Evolutionary conservation across 2,329 filamentous ascomycete species (phyloP).

Genomic region (Phaeosphaeria sp.): DNA sequence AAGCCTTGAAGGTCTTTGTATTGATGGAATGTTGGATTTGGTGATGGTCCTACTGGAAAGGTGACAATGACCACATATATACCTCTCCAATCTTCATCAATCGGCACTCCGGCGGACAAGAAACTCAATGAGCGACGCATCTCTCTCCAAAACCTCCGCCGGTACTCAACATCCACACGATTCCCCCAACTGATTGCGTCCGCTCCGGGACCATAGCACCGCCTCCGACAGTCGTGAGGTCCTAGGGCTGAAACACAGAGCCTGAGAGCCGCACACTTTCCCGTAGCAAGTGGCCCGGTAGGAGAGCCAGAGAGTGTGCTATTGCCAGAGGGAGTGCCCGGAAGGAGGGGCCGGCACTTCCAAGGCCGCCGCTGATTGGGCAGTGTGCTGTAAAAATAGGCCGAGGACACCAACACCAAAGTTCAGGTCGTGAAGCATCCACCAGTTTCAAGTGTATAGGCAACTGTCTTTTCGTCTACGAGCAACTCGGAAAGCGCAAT

Average conservation of each 20-base stretch:
- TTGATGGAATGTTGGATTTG: conserved; percentile 22
- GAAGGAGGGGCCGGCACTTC: conserved; percentile 39
- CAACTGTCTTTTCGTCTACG: conserved; percentile 16
- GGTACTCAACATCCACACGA: conserved; percentile 29
- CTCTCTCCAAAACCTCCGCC: conserved; percentile 25
- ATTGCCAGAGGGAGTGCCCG: conserved; percentile 16
- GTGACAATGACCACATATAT: conserved; percentile 38
- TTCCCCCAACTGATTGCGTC: conserved; percentile 31
- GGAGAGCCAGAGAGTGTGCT: conserved; percentile 32
- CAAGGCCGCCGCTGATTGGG: conserved; percentile 22
- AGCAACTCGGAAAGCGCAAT: not conserved
- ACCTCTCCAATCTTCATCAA: conserved; percentile 28
- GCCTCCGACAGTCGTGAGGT: conserved; percentile 31
- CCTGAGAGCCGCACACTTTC: conserved; percentile 30
- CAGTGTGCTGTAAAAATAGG: conserved; percentile 8
- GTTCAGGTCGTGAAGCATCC: conserved; percentile 20
- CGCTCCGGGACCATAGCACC: conserved; percentile 33
- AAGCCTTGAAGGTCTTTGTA: conserved; percentile 14
- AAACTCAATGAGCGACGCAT: conserved; percentile 29
- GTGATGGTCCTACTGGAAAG: conserved; percentile 24
- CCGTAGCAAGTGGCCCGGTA: conserved; percentile 33
- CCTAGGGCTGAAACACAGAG: conserved; percentile 37
- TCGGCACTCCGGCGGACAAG: conserved; percentile 43
- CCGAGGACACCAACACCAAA: conserved; percentile 22
- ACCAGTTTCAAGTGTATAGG: conserved; percentile 17